Evolutionary conservation across 176 grass and related monocot species (phyloP).

Genomic region (Oryza glaberrima): DNA sequence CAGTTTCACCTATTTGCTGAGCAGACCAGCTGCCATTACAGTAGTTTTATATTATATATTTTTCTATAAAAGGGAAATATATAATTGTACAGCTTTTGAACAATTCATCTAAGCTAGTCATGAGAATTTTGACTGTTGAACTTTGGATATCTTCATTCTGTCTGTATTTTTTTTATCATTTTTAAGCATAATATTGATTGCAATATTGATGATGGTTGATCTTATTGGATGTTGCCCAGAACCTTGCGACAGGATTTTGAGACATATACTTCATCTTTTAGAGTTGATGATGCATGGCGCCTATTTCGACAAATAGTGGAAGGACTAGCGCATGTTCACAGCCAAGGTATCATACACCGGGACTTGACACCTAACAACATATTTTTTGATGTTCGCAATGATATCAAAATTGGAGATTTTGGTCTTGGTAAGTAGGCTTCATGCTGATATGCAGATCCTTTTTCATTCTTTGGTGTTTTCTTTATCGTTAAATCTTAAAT

Average conservation of each 20-base stretch:
- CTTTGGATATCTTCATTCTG: not conserved
- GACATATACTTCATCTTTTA: constrained; percentile 71
- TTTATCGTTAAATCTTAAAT: constrained; percentile 27
- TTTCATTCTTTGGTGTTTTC: constrained; percentile 26
- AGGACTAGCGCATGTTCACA: constrained; percentile 95
- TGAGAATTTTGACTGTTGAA: constrained; percentile 19
- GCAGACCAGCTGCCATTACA: not conserved
- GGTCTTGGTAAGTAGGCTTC: constrained; percentile 51
- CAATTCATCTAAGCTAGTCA: not conserved
- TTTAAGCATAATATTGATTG: constrained; percentile 10
- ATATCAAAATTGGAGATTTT: constrained; percentile 80
- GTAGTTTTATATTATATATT: not conserved
- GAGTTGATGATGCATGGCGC: constrained; percentile 81
- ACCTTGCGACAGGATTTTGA: constrained; percentile 88
- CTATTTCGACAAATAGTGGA: constrained; percentile 98
- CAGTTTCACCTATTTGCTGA: constrained; percentile 6
- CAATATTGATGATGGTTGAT: constrained; percentile 1
- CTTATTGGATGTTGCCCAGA: constrained; percentile 44
- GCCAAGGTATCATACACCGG: constrained; percentile 97
- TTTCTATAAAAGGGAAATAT: not conserved
- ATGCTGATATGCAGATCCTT: constrained; percentile 25
- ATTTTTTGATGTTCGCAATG: constrained; percentile 97
- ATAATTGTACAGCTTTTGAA: not conserved
- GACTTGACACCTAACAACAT: constrained; percentile 98
- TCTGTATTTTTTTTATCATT: constrained; percentile 6